A percentile compares a stretch with the other conserved stretches of the same genome.
These are phyloP conservation scores for Herpetomonas samuelpessoai DNA, from an alignment of 208 protist genomes.

Conservation along the genomic window DNA sequence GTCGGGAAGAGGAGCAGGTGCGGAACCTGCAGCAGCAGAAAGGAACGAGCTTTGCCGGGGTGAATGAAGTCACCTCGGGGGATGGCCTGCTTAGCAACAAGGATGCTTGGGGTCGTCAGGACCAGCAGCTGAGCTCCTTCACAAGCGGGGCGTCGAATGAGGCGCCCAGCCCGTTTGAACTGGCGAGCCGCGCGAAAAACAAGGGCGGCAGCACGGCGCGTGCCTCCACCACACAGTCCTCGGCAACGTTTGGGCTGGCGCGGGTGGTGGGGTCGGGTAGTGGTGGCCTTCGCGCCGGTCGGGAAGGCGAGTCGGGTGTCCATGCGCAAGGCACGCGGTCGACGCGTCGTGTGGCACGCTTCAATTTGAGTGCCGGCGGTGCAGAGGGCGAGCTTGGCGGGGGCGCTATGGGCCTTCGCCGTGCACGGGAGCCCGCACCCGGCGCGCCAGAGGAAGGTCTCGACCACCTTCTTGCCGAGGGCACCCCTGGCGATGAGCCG, in stretches of 20 bases:
- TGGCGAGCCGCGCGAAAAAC: conserved; percentile 8
- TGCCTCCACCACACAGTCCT: conserved; percentile 28
- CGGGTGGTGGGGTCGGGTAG: conserved; percentile 1
- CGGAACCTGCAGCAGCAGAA: conserved; percentile 19
- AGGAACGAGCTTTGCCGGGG: conserved; percentile 1
- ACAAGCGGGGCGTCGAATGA: conserved; percentile 4
- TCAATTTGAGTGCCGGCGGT: conserved; percentile 17
- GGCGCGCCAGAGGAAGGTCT: background rate
- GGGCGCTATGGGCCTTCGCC: conserved; percentile 19
- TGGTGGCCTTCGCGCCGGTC: too few relatives aligned
- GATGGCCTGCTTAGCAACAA: background rate
- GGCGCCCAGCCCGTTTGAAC: conserved; percentile 35
- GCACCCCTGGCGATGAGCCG: conserved; percentile 8
- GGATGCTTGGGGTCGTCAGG: background rate
- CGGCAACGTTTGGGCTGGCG: conserved; percentile 25
- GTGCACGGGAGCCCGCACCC: conserved; percentile 8
- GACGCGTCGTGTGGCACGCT: conserved; percentile 33
- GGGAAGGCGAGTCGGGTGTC: conserved; percentile 5
- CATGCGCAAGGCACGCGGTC: conserved; percentile 17
- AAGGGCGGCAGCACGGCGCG: conserved; percentile 5
- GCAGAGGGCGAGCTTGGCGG: conserved; percentile 3
- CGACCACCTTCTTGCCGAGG: conserved; percentile 2
- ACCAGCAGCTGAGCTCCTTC: conserved; percentile 1
- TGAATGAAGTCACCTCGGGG: background rate
- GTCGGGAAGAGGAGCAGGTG: conserved; percentile 66